Percentiles rank a stretch among this genome's conserved stretches.
These are phyloP conservation scores for Daldinia grandis DNA, from an alignment of 495 filamentous ascomycete species.

Conservation along the genomic window DNA sequence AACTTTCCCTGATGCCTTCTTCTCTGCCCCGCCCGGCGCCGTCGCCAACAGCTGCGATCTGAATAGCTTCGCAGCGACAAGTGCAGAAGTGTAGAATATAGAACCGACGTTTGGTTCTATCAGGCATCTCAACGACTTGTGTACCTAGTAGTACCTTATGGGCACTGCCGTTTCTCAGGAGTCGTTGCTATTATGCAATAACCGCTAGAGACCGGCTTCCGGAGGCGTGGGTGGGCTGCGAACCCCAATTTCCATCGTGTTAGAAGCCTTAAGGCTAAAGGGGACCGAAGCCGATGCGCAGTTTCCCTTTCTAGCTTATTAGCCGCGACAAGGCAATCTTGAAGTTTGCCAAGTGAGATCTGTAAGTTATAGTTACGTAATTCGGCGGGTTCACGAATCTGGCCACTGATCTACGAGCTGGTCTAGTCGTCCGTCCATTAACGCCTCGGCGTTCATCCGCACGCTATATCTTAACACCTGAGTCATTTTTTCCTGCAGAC, in stretches of 20 bases:
- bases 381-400: constrained; percentile 15
- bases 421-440: constrained; percentile 39
- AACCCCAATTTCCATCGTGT: background rate
- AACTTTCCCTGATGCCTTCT: background rate
- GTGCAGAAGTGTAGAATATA: background rate
- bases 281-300: background rate
- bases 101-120: background rate
- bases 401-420: constrained; percentile 44
- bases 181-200: background rate
- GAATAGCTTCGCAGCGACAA: background rate
- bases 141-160: background rate
- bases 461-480: constrained; percentile 46
- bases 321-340: background rate
- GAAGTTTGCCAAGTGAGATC: background rate
- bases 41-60: background rate
- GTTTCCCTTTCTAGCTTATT: background rate
- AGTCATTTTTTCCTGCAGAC: constrained; percentile 31
- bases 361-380: background rate
- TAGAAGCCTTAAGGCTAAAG: background rate
- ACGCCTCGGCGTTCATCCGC: constrained; percentile 43
- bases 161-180: background rate
- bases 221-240: too few species aligned
- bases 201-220: background rate
- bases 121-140: background rate
- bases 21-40: background rate